These are phyloP conservation scores for Trametes pubescens DNA, from an alignment of 1,284 basidiomycete genomes.

Conservation along the genomic window DNA sequence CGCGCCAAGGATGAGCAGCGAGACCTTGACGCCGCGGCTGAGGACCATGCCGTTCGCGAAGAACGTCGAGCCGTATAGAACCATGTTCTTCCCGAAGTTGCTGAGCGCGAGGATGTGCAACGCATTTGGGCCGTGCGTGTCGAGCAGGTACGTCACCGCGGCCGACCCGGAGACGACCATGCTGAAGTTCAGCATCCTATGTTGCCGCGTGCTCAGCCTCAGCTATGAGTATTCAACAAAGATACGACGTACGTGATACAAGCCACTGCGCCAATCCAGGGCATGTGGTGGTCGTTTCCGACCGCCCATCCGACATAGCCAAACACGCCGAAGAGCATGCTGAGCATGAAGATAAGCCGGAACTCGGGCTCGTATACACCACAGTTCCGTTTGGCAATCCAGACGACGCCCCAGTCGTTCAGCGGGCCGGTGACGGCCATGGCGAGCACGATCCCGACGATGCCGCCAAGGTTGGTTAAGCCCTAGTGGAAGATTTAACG, in stretches of 20 bases:
- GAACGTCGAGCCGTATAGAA: slow-evolving; percentile 54
- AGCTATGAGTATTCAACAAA: too few relatives aligned
- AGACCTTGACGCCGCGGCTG: slow-evolving; percentile 47
- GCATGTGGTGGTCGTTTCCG: slow-evolving; percentile 51
- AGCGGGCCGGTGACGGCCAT: slow-evolving; percentile 50
- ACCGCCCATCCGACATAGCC: slow-evolving; percentile 58
- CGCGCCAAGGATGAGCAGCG: slow-evolving; percentile 48
- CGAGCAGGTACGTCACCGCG: slow-evolving; percentile 53
- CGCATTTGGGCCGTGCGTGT: slow-evolving; percentile 50
- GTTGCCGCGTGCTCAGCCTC: too few relatives aligned
- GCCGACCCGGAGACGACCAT: slow-evolving; percentile 51
- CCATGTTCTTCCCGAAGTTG: slow-evolving; percentile 55
- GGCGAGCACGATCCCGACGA: slow-evolving; percentile 52
- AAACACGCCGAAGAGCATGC: slow-evolving; percentile 53
- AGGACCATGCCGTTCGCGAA: slow-evolving; percentile 55
- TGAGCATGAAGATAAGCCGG: slow-evolving; percentile 50
- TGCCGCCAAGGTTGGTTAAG: slow-evolving; percentile 52
- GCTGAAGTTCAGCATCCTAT: slow-evolving; percentile 47
- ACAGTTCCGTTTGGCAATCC: slow-evolving; percentile 51
- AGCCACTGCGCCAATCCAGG: slow-evolving; percentile 54
- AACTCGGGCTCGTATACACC: slow-evolving; percentile 58
- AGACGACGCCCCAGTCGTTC: slow-evolving; percentile 52
- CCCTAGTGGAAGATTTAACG: slow-evolving; percentile 33
- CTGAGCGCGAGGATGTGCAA: slow-evolving; percentile 52
- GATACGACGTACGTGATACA: slow-evolving; percentile 46